A percentile compares a stretch with the other conserved stretches of the same genome.
Evolutionary conservation across 208 protist species (phyloP).

Genomic region (Phytomonas sp.): DNA sequence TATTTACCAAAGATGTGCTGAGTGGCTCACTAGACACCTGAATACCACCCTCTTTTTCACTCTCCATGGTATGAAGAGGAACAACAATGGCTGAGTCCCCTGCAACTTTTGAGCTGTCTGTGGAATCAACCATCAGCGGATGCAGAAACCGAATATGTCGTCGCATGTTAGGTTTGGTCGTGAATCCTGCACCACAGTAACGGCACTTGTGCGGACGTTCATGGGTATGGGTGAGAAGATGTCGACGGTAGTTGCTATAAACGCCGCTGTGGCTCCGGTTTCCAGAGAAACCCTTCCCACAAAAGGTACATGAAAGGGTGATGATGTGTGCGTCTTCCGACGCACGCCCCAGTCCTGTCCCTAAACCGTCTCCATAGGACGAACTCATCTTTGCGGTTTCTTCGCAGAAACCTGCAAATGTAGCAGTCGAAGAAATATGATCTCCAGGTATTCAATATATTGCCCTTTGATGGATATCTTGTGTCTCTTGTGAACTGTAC

Average conservation of each 20-base stretch:
- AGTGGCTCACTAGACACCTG: background rate
- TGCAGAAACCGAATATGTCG: slow-evolving; percentile 44
- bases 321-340: slow-evolving; percentile 5
- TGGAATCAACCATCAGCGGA: slow-evolving; percentile 5
- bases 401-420: background rate
- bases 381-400: background rate
- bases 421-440: background rate
- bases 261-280: slow-evolving; percentile 44
- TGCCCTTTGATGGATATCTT: background rate
- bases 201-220: slow-evolving; percentile 56
- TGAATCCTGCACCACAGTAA: slow-evolving; percentile 52
- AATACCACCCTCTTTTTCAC: background rate
- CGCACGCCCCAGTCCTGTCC: background rate
- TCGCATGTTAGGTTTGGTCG: slow-evolving; percentile 43
- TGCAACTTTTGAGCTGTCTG: background rate
- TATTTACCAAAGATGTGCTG: background rate
- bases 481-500: background rate
- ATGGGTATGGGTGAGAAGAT: slow-evolving; percentile 61
- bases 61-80: background rate
- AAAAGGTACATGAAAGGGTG: slow-evolving; percentile 45
- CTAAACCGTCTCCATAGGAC: background rate
- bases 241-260: slow-evolving; percentile 67
- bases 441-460: background rate
- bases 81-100: background rate
- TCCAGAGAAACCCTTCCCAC: slow-evolving; percentile 41